phyloP scores from a whole-genome alignment of 1,284 basidiomycete genomes.

The Coniferiporia weirii region DNA sequence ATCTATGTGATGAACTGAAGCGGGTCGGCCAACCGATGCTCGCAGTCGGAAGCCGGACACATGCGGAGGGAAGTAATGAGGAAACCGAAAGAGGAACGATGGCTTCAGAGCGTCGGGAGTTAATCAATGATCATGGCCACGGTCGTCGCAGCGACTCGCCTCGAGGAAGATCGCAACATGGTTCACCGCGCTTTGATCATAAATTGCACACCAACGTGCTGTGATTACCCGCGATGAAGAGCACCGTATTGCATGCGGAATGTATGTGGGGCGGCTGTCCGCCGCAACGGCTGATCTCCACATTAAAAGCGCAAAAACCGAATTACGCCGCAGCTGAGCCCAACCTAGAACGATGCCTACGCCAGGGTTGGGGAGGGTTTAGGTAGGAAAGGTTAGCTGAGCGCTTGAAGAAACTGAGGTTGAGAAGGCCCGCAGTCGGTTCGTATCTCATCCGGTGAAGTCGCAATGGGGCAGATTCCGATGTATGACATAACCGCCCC shows the following conservation, averaged over 20 bases:
- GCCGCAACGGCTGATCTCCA: background rate
- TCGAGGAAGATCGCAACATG: background rate
- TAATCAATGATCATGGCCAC: background rate
- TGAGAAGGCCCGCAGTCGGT: background rate
- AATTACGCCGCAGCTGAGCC: background rate
- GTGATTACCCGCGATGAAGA: too few relatives aligned
- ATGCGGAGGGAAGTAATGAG: too few relatives aligned
- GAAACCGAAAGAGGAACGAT: too few relatives aligned
- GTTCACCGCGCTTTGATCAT: too few relatives aligned
- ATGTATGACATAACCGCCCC: background rate
- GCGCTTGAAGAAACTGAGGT: background rate
- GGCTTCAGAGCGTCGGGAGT: background rate
- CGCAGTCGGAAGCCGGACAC: too few relatives aligned
- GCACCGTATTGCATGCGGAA: too few relatives aligned
- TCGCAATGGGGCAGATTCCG: background rate
- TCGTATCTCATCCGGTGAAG: background rate
- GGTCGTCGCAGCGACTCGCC: background rate
- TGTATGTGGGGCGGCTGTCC: too few relatives aligned
- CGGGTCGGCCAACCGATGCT: too few relatives aligned
- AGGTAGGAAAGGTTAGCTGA: background rate
- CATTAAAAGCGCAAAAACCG: background rate
- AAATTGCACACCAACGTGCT: too few relatives aligned
- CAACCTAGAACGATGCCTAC: background rate
- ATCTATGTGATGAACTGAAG: too few relatives aligned
- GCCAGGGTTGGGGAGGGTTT: too few relatives aligned